These are phyloP conservation scores for Curvularia lunata DNA, from an alignment of 2,329 filamentous ascomycete genomes.

Conservation along the genomic window DNA sequence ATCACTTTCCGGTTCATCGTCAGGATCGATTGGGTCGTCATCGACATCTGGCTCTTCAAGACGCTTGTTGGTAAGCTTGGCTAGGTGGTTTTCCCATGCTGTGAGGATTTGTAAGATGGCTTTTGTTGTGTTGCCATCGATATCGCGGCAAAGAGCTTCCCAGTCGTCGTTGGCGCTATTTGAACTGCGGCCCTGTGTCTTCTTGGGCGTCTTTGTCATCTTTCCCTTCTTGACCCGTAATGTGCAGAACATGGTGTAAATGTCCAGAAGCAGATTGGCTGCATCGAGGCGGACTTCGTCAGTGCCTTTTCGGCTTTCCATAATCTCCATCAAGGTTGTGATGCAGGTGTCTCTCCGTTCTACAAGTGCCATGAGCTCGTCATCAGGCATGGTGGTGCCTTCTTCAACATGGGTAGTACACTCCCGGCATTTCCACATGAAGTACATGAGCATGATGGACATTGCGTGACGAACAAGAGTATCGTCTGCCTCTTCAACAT, in stretches of 20 bases:
- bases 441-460: constrained; percentile 81
- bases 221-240: constrained; percentile 61
- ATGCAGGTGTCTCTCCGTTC: constrained; percentile 60
- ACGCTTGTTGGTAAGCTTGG: constrained; percentile 43
- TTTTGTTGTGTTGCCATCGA: constrained; percentile 66
- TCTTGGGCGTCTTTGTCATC: constrained; percentile 41
- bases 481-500: constrained; percentile 78
- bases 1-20: constrained; percentile 66
- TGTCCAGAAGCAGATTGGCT: constrained; percentile 78
- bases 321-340: constrained; percentile 56
- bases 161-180: constrained; percentile 54
- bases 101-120: constrained; percentile 80
- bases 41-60: constrained; percentile 63
- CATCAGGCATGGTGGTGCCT: constrained; percentile 58
- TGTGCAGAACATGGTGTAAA: constrained; percentile 79
- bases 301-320: constrained; percentile 63
- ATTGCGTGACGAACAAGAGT: constrained; percentile 78
- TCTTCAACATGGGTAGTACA: constrained; percentile 48
- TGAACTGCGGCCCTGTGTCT: constrained; percentile 29
- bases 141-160: constrained; percentile 70
- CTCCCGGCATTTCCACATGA: constrained; percentile 86
- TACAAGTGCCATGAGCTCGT: constrained; percentile 64
- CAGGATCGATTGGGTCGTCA: constrained; percentile 72
- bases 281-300: constrained; percentile 81
- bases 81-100: constrained; percentile 72